These are phyloP conservation scores for Astrocystis sublimbata DNA, from an alignment of 495 filamentous ascomycete species.

Conservation along the genomic window DNA sequence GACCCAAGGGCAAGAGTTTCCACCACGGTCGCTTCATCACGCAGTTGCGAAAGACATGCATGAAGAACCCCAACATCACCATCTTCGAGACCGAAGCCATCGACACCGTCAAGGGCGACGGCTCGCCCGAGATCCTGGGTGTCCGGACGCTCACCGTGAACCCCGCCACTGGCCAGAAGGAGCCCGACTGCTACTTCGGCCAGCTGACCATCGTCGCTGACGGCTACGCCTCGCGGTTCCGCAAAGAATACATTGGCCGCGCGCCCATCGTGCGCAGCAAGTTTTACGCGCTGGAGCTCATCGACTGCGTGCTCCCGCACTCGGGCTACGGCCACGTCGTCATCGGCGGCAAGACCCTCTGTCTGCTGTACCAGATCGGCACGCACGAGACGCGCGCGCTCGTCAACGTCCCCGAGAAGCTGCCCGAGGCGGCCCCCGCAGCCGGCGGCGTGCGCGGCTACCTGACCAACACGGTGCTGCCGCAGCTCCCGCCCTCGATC, in stretches of 20 bases:
- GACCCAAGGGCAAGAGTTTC: slow-evolving; percentile 70
- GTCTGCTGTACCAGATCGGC: slow-evolving; percentile 96
- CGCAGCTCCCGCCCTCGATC: slow-evolving; percentile 69
- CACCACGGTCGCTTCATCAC: slow-evolving; percentile 84
- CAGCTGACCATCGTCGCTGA: slow-evolving; percentile 86
- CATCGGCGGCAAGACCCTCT: slow-evolving; percentile 73
- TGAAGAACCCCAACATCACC: slow-evolving; percentile 67
- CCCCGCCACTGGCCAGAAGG: slow-evolving; percentile 55
- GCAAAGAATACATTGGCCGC: slow-evolving; percentile 72
- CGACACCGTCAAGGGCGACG: slow-evolving; percentile 58
- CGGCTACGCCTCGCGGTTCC: slow-evolving; percentile 91
- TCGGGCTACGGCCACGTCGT: slow-evolving; percentile 83
- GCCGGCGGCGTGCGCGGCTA: slow-evolving; percentile 83
- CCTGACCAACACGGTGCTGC: slow-evolving; percentile 73
- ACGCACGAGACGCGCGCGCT: slow-evolving; percentile 89
- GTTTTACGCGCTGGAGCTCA: slow-evolving; percentile 90
- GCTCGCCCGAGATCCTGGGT: slow-evolving; percentile 67
- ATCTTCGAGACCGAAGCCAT: slow-evolving; percentile 73
- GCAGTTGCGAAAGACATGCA: slow-evolving; percentile 68
- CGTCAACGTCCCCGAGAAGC: slow-evolving; percentile 82
- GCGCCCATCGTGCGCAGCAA: slow-evolving; percentile 71
- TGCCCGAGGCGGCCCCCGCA: slow-evolving; percentile 66
- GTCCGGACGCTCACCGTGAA: slow-evolving; percentile 67
- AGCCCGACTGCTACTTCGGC: slow-evolving; percentile 74
- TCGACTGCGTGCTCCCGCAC: slow-evolving; percentile 75